Evolutionary conservation across 1,139 yeast genomes (phyloP), one percentile per base, ranked within the genome.

Genomic region (Nakaseomyces nivariensis): DNA sequence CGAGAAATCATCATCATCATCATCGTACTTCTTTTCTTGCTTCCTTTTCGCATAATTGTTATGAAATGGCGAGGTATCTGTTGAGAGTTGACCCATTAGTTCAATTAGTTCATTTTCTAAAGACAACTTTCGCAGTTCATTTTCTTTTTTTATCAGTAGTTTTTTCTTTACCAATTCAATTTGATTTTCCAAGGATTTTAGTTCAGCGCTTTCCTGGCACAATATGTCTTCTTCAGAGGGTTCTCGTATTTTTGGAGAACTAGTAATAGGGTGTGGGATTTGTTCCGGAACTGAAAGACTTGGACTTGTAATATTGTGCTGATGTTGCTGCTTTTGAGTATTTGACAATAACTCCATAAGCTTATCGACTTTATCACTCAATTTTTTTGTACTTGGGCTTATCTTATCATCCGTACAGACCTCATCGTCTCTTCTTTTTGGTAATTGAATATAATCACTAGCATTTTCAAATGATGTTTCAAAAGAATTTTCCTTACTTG

Each of bases 191-290:
- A 64, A 48, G 36, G 52, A 53, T 49, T 58, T 59, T 26, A 63
- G 54, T 49, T 63, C 67, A n/a, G 52, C 50, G 24, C 65, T 61
- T 45, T 63, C 67, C 37, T 56, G 58, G 26, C 62, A 51, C 52
- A 63, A 49, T 5, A 63, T 61, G 44, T 62, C 68, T 46, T 59
- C 63, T 36, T 64, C 67, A 1, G 64, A 52, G 22, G 61, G 62
- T n/a, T 45, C 33, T 41, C 31, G 46, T 26, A 37, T 37, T 13
- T 29, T 45, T 7, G 37, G 48, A 6, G 37, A 29, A 11, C 44
- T 36, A 5, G 36, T 36, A 7, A 34, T 9, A 26, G 46, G 33
- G 6, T 7, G 10, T 13, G 24, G 10, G n/a, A 25, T 25, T n/a
- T n/a, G 22, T 1, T 36, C 26, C 6, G 40, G 1, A 5, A 2